Conservation (phyloP, 768 basidiomycete species). For the Inosperma sp. region DNA sequence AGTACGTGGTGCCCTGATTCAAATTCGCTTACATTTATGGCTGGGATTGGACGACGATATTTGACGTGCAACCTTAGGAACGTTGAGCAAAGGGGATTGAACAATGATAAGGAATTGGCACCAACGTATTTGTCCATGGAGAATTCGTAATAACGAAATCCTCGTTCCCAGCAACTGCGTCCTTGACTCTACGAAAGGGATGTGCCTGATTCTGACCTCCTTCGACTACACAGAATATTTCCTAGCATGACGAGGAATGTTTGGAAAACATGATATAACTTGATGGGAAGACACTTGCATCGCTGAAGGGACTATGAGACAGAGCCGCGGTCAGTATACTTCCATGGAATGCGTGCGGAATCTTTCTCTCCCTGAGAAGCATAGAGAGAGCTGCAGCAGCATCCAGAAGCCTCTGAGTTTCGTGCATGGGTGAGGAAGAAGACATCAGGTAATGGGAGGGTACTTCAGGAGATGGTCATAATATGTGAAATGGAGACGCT, state of each 20-base stretch:
- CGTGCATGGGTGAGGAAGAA: slow-evolving; percentile 48
- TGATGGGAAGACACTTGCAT: slow-evolving; percentile 43
- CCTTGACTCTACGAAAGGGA: slow-evolving; percentile 76
- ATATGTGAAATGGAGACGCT: slow-evolving; percentile 44
- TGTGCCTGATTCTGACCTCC: slow-evolving; percentile 56
- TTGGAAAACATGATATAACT: slow-evolving; percentile 11
- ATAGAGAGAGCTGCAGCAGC: slow-evolving; percentile 72
- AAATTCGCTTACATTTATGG: slow-evolving; percentile 58
- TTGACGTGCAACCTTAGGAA: slow-evolving; percentile 60
- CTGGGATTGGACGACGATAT: slow-evolving; percentile 71
- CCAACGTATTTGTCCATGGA: slow-evolving; percentile 83
- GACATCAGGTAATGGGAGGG: slow-evolving; percentile 21
- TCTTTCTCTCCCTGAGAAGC: slow-evolving; percentile 48
- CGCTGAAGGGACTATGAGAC: slow-evolving; percentile 57
- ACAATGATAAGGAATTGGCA: slow-evolving; percentile 6
- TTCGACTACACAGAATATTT: slow-evolving; percentile 82
- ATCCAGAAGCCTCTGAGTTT: slow-evolving; percentile 70
- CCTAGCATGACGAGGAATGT: slow-evolving; percentile 50
- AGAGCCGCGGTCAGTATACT: slow-evolving; percentile 67
- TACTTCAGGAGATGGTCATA: slow-evolving; percentile 48
- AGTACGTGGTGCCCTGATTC: slow-evolving; percentile 6
- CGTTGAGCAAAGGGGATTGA: slow-evolving; percentile 3
- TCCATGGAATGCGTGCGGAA: slow-evolving; percentile 82
- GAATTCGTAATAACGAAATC: slow-evolving; percentile 66
- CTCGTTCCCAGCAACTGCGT: slow-evolving; percentile 60